A percentile compares a stretch with the other conserved stretches of the same genome.
Conservation (phyloP, 2,329 filamentous ascomycete genomes). For the Neurospora crassa region DNA sequence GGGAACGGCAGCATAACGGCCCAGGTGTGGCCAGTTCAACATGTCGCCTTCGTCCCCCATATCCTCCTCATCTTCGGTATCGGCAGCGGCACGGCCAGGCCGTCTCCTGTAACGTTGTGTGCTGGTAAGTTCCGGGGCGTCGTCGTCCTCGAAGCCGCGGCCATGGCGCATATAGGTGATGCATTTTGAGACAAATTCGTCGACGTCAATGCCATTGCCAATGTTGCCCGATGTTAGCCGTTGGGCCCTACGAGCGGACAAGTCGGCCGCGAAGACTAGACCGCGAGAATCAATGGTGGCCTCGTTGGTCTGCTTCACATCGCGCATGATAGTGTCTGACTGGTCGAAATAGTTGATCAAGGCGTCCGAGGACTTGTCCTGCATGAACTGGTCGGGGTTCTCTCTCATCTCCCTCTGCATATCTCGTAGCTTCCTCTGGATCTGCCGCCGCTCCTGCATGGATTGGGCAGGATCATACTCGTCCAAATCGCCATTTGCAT, state of each 20-base stretch:
- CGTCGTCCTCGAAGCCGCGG: constrained; percentile 41
- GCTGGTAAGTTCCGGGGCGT: constrained; percentile 39
- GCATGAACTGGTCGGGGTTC: constrained; percentile 61
- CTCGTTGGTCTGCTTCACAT: constrained; percentile 80
- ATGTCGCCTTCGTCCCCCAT: constrained; percentile 63
- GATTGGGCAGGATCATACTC: constrained; percentile 79
- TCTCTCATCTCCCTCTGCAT: constrained; percentile 48
- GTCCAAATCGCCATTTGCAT: constrained; percentile 25
- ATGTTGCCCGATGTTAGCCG: constrained; percentile 64
- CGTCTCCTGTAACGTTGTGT: constrained; percentile 37
- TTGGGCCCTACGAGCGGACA: constrained; percentile 69
- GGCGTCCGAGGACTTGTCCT: constrained; percentile 38
- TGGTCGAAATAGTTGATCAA: constrained; percentile 56
- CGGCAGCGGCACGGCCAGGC: constrained; percentile 27
- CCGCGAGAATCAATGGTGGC: constrained; percentile 85
- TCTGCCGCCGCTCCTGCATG: constrained; percentile 57
- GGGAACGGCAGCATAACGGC: constrained; percentile 65
- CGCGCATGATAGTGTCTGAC: constrained; percentile 54
- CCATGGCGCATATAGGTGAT: constrained; percentile 76
- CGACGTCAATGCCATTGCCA: constrained; percentile 71
- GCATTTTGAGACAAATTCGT: constrained; percentile 86
- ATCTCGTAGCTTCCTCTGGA: constrained; percentile 62
- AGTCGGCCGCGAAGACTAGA: constrained; percentile 69
- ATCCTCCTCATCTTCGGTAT: constrained; percentile 53
- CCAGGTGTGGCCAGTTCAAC: constrained; percentile 79